Percentiles rank a stretch among this genome's conserved stretches.
phyloP scores from a whole-genome alignment of 2,329 filamentous ascomycete species.

The Tolypocladium guangdongense region DNA sequence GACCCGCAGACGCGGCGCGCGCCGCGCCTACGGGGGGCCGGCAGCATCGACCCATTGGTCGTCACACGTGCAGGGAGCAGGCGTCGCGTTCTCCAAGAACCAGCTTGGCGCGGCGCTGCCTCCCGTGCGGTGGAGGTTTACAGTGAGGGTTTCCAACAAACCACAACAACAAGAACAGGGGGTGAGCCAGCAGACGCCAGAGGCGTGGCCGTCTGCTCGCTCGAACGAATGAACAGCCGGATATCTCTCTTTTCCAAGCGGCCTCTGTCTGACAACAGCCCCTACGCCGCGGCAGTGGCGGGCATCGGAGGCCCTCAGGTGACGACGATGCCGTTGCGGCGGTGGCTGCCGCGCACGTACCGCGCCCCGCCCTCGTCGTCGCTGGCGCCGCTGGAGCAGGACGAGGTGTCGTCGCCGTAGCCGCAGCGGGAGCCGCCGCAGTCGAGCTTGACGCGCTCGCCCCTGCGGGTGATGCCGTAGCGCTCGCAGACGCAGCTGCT shows the following conservation, averaged over 20 bases:
- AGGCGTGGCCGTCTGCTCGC: conserved; percentile 12
- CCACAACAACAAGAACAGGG: conserved; percentile 17
- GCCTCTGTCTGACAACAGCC: neutral
- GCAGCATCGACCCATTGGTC: conserved; percentile 42
- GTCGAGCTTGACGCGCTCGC: conserved; percentile 90
- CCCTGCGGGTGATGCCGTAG: conserved; percentile 90
- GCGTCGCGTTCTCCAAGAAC: conserved; percentile 23
- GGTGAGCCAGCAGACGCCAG: conserved; percentile 17
- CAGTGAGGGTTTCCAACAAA: conserved; percentile 7
- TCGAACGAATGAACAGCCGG: conserved; percentile 23
- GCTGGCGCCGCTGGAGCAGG: conserved; percentile 55
- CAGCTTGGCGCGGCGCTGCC: conserved; percentile 28
- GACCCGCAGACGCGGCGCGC: conserved; percentile 16
- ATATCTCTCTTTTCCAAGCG: neutral
- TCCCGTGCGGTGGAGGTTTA: conserved; percentile 16
- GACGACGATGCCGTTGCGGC: conserved; percentile 55
- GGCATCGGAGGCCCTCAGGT: conserved; percentile 16
- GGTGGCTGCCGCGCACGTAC: conserved; percentile 38
- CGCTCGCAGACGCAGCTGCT: conserved; percentile 85
- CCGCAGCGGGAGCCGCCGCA: conserved; percentile 84
- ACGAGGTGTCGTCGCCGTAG: conserved; percentile 59
- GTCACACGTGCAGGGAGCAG: conserved; percentile 12
- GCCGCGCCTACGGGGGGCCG: conserved; percentile 30
- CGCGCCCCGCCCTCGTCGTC: conserved; percentile 46
- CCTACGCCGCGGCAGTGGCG: neutral